Evolutionary conservation across 352 stramenopile genomes (phyloP), one percentile per base, ranked within the genome.

Genomic region (Phytophthora sojae): DNA sequence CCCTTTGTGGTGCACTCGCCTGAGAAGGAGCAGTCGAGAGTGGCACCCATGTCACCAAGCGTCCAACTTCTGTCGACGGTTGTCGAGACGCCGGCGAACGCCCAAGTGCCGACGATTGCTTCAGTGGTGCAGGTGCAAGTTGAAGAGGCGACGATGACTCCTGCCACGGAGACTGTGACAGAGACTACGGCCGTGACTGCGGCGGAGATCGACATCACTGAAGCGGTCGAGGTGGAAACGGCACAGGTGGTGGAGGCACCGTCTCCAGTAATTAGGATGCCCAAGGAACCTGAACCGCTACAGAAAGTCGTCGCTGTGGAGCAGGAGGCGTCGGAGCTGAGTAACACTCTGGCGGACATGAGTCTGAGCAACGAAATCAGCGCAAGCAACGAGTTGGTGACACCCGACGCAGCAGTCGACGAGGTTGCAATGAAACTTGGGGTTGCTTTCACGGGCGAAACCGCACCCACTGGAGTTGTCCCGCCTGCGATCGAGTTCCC

Each of bases 1-100:
- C 61, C 49, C 3, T 73, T 73, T 25, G 1, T 73, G 32, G 47
- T 73, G 67, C 67, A 76, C 23, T 79, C 67, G 1, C 67, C 71
- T 35, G 71, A 76, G 29, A 76, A 75, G 39, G 61, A 64, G 15
- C 69, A 73, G 23, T 47, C 62, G 3, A 58, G 57, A 26, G 68
- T 79, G 11, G 63, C 55, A 7, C 71, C 71, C 0, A 51, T 79
- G 37, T 60, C 32, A 3, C 15, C 56, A 19, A 26, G 25, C 14
- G 30, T 57, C 6, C 39, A 64, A 23, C 11, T 69, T n/a, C 35
- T 64, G 35, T 37, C 53, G 19, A 56, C 58, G 12, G 26, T 56
- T 57, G 49, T 60, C 6, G 47, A 59, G 64, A 50, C 50, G 0
- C 11, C 50, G 15, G 23, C 29, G 12, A 26, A 57, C 15, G 51